Base-by-base conservation (phyloP, 2,329 filamentous ascomycete genomes). In the Colletotrichum trifolii region DNA sequence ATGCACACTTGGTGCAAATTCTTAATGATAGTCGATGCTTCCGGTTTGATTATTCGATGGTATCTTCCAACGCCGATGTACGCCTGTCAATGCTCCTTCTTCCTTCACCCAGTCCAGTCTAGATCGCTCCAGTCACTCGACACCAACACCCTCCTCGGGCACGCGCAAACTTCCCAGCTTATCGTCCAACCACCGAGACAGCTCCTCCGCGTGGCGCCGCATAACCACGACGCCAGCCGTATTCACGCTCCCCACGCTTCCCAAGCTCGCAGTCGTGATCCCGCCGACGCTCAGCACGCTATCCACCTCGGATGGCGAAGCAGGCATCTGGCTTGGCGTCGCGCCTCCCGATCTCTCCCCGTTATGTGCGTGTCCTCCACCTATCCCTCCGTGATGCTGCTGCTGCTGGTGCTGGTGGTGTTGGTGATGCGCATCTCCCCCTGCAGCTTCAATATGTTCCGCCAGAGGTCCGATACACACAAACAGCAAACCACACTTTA, bases 401-500 rank as follows among this genome's bases (percentile, higher is more conserved):
- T 66, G 60, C 46, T 71, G 68, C 3, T 64, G 69, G 38, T 64
- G 42, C 33, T 25, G 42, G 64, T 67, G 47, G 52, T 25, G 25
- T 25, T 25, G 25, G 25, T 25, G 25, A 25, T 25, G 25, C 25
- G 25, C 48, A 5, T 50, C n/a, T 15, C 60, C 2, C 11, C 42
- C 9, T 2, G 39, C 64, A 11, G 67, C 59, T 46, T 71, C 73
- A 9, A 62, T 62, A 6, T 54, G 42, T 50, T 74, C 72, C 60
- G 75, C 71, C 3, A 79, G 72, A 2, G 84, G 80, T 0, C 87
- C 87, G 45, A 89, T 82, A 69, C 85, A 88, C 50, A 89, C 84
- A 68, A 90, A 87, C 42, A 90, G 78, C 49, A 90, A 79, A 15
- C 86, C 86, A 73, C 87, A 89, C 45, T 78, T 79, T 38, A 90